Base-by-base conservation (phyloP, 2,329 filamentous ascomycete species). In the Verticillium tricorpus region DNA sequence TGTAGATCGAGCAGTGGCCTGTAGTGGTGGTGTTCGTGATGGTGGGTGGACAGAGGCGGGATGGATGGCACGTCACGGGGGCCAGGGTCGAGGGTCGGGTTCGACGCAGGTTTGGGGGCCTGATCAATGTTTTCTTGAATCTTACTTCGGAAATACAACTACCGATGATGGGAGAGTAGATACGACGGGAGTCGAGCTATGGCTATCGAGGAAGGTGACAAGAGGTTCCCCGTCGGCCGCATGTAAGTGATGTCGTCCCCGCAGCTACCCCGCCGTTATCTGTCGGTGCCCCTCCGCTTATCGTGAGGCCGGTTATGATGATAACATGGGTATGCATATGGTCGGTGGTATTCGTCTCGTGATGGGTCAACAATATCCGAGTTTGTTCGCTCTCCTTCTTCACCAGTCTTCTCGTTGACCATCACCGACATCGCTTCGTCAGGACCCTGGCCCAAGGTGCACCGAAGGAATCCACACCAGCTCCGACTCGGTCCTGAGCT, bases 261-360 rank as follows among this genome's bases (percentile, higher is more conserved):
- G 32, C 31, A 50, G 57, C 19, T 58, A 50, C 57, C 57, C 57
- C 57, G 57, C 57, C 37, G 39, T 58, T 58, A 58, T 58, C 57
- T 58, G 19, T 1, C 32, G 28, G 14, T 19, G 31, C 28, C 28
- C 28, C 19, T 5, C 12, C 15, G 6, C 17, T 57, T 34, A n/a
- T 35, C 55, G 25, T 35, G 15, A 1, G 11, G 1, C 34, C 25
- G 14, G 12, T 15, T 40, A 19, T 15, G 2, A 40, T 19, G 37
- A n/a, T 50, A 25, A 25, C 8, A 9, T n/a, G 7, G 1, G 1
- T 15, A 2, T 40, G 37, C 37, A 40, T 12, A 25, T 5, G 17
- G 28, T 5, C 28, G 19, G 40, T 9, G 9, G 40, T 25, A 22
- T 50, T 40, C 37, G 17, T n/a, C 1, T 40, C 2, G 14, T 7